Base-by-base conservation (phyloP, 2,329 filamentous ascomycete genomes). In the Capronia coronata region DNA sequence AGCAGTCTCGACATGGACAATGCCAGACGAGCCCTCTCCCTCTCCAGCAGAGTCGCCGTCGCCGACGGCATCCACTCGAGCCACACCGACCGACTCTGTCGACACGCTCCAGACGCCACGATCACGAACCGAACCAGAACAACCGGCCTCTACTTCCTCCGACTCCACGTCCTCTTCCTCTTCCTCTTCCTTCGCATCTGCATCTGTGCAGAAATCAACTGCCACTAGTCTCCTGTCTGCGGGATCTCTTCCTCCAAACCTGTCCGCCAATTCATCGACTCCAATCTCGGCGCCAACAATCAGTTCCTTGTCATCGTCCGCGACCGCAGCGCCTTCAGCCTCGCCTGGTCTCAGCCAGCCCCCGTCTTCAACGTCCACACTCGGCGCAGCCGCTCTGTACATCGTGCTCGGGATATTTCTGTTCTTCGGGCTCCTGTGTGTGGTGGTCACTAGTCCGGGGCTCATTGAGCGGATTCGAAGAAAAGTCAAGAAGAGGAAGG, bases 361-460 rank as follows among this genome's bases (percentile, higher is more conserved):
- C 8, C 30, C 37, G 19, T 43, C 29, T 29, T 18, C 38, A 14
- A 38, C 34, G 10, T 18, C 39, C 21, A n/a, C 50, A n/a, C 40
- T 41, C 14, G 32, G 42, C 42, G 25, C 45, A 23, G 46, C 35
- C 2, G 41, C 39, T n/a, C 35, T 48, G 3, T 52, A 52, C 37
- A 42, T 52, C 14, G 46, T 40, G n/a, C 49, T 52, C 4, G 49
- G 49, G 2, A 43, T 48, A 21, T 48, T 52, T 18, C 23, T 52
- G 22, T 44, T 48, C 19, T 52, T 52, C 22, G 46, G 49, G n/a
- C n/a, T 42, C 40, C 10, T 45, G 25, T 48, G 49, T 25, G 45
- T 46, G 10, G 37, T 52, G 11, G 37, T 48, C 25, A 52, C 45
- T 13, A 48, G 27, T 14, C 41, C 45, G 2, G 23, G 23, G 3